Evolutionary conservation across 257 asterid species (phyloP), one percentile per base, ranked within the genome.

Genomic region (Przewalskia tangutica): DNA sequence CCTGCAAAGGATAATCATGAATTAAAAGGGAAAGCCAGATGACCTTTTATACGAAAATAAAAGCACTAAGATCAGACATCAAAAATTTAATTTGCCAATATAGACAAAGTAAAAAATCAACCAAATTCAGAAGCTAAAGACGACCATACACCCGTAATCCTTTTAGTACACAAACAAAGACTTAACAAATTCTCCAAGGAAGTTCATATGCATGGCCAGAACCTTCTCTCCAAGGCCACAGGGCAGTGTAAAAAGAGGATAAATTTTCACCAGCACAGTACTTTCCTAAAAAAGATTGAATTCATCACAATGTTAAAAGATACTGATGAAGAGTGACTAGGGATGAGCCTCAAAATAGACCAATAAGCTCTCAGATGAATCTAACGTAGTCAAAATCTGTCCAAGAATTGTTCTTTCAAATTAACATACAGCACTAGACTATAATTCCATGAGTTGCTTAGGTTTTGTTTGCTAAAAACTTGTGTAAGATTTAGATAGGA

Each of bases 1-100:
- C 97, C 98, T 94, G 94, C 88, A 90, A 50, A 75, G 53, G 83
- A 68, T 34, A 78, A 66, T 36, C 82, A 82, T 18, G 81, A 60
- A 84, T 51, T 55, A 73, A 55, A 70, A 81, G 68, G 62, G 34
- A 20, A 14, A 23, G 16, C 62, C 50, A 50, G 80, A 50, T 75
- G 80, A 13, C 38, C 38, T 16, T 27, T 7, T 23, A 23, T 75
- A 75, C 14, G 16, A 68, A 73, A 27, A 55, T 27, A 70, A 64
- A 50, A 53, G 67, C 77, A 81, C 36, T 50, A 54, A 75, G 80
- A 73, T 20, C 79, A 73, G 42, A 51, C 44, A 27, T 75, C 62
- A 50, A 12, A 73, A 14, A 75, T 75, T 27, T 75, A 75, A 75
- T 13, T 75, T 73, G 0, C 79, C 79, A 73, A 48, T 73, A 48